These are phyloP conservation scores for Fusarium sp. DNA, from an alignment of 2,329 filamentous ascomycete genomes.

Conservation along the genomic window DNA sequence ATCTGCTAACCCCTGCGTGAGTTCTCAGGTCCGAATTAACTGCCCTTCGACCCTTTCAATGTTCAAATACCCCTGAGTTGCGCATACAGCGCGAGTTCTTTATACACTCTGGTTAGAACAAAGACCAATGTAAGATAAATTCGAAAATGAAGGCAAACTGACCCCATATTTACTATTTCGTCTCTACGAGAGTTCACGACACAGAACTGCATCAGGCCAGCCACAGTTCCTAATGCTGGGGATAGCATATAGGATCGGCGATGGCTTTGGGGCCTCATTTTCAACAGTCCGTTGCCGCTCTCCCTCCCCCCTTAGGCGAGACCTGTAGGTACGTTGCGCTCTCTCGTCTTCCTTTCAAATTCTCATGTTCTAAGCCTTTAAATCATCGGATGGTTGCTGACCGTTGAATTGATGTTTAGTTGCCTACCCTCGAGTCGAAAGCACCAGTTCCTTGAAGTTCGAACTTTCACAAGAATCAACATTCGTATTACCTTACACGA, in stretches of 20 bases:
- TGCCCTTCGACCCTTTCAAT: not conserved
- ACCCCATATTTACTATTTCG: no score
- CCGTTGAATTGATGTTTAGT: not conserved
- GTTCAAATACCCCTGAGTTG: not conserved
- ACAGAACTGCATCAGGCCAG: no score
- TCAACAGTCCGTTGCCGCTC: not conserved
- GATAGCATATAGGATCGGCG: no score
- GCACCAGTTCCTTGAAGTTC: not conserved
- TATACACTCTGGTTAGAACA: no score
- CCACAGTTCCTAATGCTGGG: no score
- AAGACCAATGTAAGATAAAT: no score
- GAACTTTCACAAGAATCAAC: not conserved
- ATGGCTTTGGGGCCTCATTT: not conserved
- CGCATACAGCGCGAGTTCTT: no score
- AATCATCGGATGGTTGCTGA: not conserved
- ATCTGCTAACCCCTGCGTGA: not conserved
- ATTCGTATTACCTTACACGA: not conserved
- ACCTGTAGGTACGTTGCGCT: not conserved
- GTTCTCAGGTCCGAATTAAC: not conserved
- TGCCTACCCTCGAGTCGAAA: not conserved
- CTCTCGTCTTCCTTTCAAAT: not conserved
- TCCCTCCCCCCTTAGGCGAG: fast-evolving
- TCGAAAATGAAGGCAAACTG: no score
- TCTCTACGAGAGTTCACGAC: no score
- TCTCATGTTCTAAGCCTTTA: not conserved